Percentiles rank a stretch among this genome's conserved stretches.
phyloP scores from a whole-genome alignment of 345 rosid genomes.

The Hibiscus trionum region DNA sequence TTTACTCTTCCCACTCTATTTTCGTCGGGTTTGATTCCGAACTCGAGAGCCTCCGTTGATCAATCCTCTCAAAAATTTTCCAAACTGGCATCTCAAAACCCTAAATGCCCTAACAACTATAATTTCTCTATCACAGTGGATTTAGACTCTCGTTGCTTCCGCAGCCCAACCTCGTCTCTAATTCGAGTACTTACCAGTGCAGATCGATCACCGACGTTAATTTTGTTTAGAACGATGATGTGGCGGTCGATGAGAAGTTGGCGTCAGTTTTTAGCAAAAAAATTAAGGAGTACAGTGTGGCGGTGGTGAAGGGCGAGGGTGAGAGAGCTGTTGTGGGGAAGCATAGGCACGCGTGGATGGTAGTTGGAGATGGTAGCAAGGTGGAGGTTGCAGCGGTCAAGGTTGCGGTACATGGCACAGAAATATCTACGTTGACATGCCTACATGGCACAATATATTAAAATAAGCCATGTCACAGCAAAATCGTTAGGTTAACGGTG shows the following conservation, averaged over 20 bases:
- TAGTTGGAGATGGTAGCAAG: conserved; percentile 31
- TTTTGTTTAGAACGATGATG: conserved; percentile 38
- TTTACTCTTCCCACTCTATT: conserved; percentile 51
- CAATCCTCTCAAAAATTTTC: conserved; percentile 38
- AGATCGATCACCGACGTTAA: conserved; percentile 33
- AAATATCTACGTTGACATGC: too few relatives aligned
- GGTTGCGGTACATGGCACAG: conserved; percentile 26
- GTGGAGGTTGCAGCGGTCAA: conserved; percentile 37
- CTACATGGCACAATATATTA: too few relatives aligned
- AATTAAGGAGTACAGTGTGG: conserved; percentile 18
- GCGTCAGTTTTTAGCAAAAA: conserved; percentile 33
- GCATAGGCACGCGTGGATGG: conserved; percentile 80
- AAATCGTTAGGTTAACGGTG: too few relatives aligned
- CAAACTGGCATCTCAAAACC: conserved; percentile 28
- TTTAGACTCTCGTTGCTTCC: conserved; percentile 26
- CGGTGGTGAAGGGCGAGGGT: conserved; percentile 44
- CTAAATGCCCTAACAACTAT: conserved; percentile 35
- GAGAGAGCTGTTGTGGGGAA: conserved; percentile 66
- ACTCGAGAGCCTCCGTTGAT: conserved; percentile 28
- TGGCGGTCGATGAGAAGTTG: conserved; percentile 42
- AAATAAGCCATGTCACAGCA: too few relatives aligned
- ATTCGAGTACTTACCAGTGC: conserved; percentile 34
- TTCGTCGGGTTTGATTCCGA: conserved; percentile 39
- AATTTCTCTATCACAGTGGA: conserved; percentile 53
- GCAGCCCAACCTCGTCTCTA: conserved; percentile 11